Evolutionary conservation across 768 basidiomycete species (phyloP), one percentile per base, ranked within the genome.

Genomic region (Lactarius indigo): DNA sequence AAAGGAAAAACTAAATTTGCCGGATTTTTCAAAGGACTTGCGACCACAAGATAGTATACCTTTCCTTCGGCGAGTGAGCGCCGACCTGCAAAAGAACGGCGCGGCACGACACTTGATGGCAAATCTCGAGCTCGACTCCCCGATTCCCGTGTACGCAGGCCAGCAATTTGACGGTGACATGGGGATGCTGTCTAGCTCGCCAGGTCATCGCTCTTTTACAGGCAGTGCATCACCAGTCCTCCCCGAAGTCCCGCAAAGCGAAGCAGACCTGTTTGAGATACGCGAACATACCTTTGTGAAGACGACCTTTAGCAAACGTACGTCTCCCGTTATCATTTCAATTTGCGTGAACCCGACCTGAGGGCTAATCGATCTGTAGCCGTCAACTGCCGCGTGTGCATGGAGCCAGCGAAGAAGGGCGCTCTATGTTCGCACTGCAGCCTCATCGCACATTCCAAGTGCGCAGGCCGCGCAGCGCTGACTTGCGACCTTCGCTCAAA

Each of bases 21-120:
- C 4, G 44, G 23, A n/a, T 57, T 57, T 61, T 59, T 20, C 65
- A 35, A 64, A 90, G 88, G 90, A 94, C 71, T 79, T 96, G 35
- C 90, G 92, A 30, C 91, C 91, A 57, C 91, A 97, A 74, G 96
- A 98, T 74, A 95, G 92, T 73, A 92, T 98, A 41, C 96, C 96
- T 12, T 97, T 97, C 82, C 81, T 97, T 15, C 89, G 94, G 37
- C 89, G 96, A 3, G 89, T 96, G 74, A 95, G 94, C 75, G 83
- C 87, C 66, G 96, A 97, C 73, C 74, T 93, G 63, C 88, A 91
- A 66, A 91, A 89, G 76, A 80, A 85, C 23, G 90, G 92, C 57
- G 81, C 79, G 54, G 78, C 84, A 59, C 85, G 85, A 58, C 83
- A 85, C 67, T 73, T 68, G 37, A 67, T 83, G 39, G 76, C 81